Base-by-base conservation (phyloP, 495 filamentous ascomycete species). In the Penicillium lividum region DNA sequence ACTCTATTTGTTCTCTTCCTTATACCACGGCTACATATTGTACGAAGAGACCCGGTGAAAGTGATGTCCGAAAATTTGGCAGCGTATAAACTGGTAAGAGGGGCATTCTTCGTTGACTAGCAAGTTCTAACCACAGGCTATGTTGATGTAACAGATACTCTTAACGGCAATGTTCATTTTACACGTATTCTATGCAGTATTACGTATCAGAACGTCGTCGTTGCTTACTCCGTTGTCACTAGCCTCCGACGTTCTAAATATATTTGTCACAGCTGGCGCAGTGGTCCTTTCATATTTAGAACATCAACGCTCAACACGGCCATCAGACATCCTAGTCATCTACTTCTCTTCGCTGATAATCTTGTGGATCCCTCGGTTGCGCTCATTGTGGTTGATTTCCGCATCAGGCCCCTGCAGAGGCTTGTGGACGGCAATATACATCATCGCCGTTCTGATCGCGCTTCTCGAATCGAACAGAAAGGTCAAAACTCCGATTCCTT, bases 351-450 rank as follows among this genome's bases (percentile, higher is more conserved):
- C n/a, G 0, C 9, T 9, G 15, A 43, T 9, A 6, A 8, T 43
- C 29, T 10, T 53, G 16, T 27, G 16, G 5, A 42, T 53, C 1
- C 51, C 51, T 3, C 16, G 51, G 13, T 25, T 53, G 4, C 51
- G 51, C 34, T 42, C 51, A 8, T 25, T 53, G 18, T 53, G 51
- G 51, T 25, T 53, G 4, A 53, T 53, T 9, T 4, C 25, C 4
- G 25, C 43, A 4, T 16, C 25, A 25, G 6, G 4, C 5, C 25
- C n/a, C n/a, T 45, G 43, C 15, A 16, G 43, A 18, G 5, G 16
- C 9, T 1, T 45, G 8, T 45, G 43, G 43, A 45, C 43, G 4
- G 43, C 7, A 1, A 45, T 45, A 2, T 45, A 25, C 43, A 45
- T 9, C 1, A 25, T 45, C 3, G 27, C 18, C 9, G 9, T 15